phyloP scores from a whole-genome alignment of 2,329 filamentous ascomycete species.

The Phyllosticta citribraziliensis region DNA sequence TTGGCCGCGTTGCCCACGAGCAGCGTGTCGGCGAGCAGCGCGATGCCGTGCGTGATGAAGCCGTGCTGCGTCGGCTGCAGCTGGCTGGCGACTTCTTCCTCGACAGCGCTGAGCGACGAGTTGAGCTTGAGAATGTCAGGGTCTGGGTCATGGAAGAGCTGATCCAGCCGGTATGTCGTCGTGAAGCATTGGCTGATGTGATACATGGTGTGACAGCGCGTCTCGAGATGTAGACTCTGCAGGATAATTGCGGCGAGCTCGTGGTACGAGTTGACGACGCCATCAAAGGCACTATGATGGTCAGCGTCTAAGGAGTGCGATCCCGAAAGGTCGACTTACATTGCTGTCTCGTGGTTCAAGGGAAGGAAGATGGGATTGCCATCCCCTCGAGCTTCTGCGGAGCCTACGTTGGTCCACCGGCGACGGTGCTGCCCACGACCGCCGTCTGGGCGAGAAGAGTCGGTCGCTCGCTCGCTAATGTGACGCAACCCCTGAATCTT shows the following conservation, averaged over 20 bases:
- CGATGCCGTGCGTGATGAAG: constrained; percentile 6
- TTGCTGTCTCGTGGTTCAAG: constrained; percentile 74
- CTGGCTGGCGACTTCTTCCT: constrained; percentile 67
- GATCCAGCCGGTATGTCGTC: constrained; percentile 46
- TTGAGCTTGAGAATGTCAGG: constrained; percentile 76
- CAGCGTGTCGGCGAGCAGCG: constrained; percentile 15
- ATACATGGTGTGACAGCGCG: constrained; percentile 75
- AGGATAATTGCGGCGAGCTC: constrained; percentile 70
- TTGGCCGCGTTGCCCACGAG: constrained; percentile 14
- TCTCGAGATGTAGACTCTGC: constrained; percentile 78
- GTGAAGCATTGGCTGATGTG: constrained; percentile 54
- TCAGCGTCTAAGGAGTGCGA: constrained; percentile 11
- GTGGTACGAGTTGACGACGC: constrained; percentile 72
- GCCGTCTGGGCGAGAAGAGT: constrained; percentile 46
- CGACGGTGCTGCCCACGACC: constrained; percentile 48
- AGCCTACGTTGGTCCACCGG: constrained; percentile 72
- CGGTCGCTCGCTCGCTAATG: constrained; percentile 64
- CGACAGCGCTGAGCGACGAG: constrained; percentile 73
- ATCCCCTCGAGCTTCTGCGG: constrained; percentile 35
- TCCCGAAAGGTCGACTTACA: constrained; percentile 42
- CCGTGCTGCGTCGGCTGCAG: constrained; percentile 57
- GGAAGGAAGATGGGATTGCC: constrained; percentile 72
- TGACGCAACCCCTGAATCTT: constrained; percentile 74
- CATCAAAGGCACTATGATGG: constrained; percentile 63
- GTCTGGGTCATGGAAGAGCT: constrained; percentile 67